A percentile compares a stretch with the other conserved stretches of the same genome.
phyloP scores from a whole-genome alignment of 768 basidiomycete species.

The Lactifluus hygrophoroides region DNA sequence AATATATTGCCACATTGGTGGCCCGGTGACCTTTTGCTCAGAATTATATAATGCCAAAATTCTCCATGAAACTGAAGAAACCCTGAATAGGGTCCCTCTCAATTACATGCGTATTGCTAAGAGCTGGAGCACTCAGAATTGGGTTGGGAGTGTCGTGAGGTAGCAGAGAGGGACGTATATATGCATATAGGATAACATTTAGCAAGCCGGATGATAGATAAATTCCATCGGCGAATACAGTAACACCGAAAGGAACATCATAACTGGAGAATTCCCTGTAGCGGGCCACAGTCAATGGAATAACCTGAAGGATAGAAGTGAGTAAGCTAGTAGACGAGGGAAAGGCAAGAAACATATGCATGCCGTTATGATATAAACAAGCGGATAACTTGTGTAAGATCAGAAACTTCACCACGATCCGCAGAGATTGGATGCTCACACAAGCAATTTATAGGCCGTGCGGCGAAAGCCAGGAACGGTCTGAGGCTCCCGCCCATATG shows the following conservation, averaged over 20 bases:
- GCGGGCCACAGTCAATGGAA: slow-evolving; percentile 36
- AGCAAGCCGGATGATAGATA: slow-evolving; percentile 39
- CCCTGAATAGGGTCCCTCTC: too few species aligned
- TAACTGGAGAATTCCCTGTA: slow-evolving; percentile 30
- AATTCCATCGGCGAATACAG: slow-evolving; percentile 33
- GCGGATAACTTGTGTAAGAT: slow-evolving; percentile 34
- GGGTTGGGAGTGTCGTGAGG: slow-evolving; percentile 23
- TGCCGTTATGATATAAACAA: slow-evolving; percentile 35
- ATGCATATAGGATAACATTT: slow-evolving; percentile 33
- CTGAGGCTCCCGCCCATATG: slow-evolving; percentile 13
- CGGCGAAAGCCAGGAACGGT: slow-evolving; percentile 16
- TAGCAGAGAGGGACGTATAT: slow-evolving; percentile 35
- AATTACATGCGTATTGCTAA: too few species aligned
- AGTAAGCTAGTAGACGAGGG: background rate
- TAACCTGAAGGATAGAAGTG: slow-evolving; percentile 19
- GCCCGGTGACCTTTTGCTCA: too few species aligned
- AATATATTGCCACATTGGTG: too few species aligned
- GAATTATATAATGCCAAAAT: too few species aligned
- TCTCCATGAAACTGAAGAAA: too few species aligned
- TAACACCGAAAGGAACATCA: slow-evolving; percentile 29
- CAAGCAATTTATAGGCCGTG: slow-evolving; percentile 40
- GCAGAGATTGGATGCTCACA: slow-evolving; percentile 28
- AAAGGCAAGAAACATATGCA: background rate
- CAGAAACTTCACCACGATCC: background rate
- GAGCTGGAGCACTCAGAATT: too few species aligned